Conservation (phyloP, 2,329 filamentous ascomycete species). For the Fulvia fulva region DNA sequence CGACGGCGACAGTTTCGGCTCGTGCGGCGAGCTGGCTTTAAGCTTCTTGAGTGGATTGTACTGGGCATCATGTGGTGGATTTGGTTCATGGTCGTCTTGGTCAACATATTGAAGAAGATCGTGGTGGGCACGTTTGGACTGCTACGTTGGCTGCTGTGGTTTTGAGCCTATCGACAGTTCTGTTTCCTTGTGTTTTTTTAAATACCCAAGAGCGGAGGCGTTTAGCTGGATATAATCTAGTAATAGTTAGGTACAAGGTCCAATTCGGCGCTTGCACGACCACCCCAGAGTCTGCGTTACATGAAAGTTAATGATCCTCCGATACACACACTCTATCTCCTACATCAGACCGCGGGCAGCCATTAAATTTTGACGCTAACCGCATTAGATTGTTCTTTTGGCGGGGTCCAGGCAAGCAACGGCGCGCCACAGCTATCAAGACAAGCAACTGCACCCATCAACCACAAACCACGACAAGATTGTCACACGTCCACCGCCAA, state of each 20-base stretch:
- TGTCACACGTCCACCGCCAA: not conserved
- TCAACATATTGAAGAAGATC: constrained; percentile 61
- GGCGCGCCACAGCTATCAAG: not conserved
- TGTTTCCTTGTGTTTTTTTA: not conserved
- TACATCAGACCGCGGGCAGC: too few species aligned
- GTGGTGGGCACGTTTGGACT: constrained; percentile 57
- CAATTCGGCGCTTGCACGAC: too few species aligned
- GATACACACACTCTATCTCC: too few species aligned
- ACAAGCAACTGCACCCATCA: not conserved
- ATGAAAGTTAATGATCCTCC: not conserved
- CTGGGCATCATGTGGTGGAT: constrained; percentile 91
- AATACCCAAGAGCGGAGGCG: not conserved
- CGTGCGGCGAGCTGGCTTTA: constrained; percentile 72
- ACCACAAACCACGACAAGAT: not conserved
- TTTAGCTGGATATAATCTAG: not conserved
- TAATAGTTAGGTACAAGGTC: not conserved
- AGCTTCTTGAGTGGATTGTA: constrained; percentile 79
- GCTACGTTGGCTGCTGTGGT: constrained; percentile 80
- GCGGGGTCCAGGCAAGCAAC: not conserved
- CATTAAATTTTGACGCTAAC: too few species aligned
- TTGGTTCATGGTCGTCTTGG: constrained; percentile 81
- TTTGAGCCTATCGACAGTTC: constrained; percentile 44
- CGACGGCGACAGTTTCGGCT: constrained; percentile 70
- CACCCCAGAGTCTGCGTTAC: too few species aligned
- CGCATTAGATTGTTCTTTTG: too few species aligned